Evolutionary conservation across 495 filamentous ascomycete genomes (phyloP), one percentile per base, ranked within the genome.

Genomic region (Penicillium cosmopolitanum): DNA sequence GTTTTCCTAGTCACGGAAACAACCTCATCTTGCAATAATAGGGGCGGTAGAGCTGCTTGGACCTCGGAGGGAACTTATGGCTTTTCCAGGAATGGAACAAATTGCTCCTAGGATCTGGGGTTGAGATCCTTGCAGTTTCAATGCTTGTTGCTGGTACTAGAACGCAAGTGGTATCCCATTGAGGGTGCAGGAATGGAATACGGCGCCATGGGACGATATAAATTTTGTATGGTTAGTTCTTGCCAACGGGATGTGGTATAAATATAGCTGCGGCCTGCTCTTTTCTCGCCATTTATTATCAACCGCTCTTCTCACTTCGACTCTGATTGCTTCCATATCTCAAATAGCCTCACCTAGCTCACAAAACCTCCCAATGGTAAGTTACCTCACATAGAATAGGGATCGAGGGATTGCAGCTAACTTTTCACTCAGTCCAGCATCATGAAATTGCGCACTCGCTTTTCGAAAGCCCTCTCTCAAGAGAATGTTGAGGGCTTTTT

Each of bases 401-500:
- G 44, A 48, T 48, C 44, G 19, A 12, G 21, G 4, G 44, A 48
- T 48, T 48, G 5, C 44, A 48, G 44, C 44, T 48, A 28, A 48
- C 18, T 25, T 48, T 48, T 48, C 19, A 25, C 44, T 25, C 21
- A 48, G 44, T 48, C 44, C 5, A 48, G 44, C 21, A 48, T 48
- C 44, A 15, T 4, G 10, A 9, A 48, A 48, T 25, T 52, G 36
- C 50, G 28, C 13, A 38, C 23, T 52, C 50, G 31, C 50, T 36
- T 36, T 52, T 52, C 50, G 50, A 8, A 52, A 34, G 25, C 50
- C 31, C 50, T 34, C 34, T 15, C 50, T 16, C 25, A 52, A 52
- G 28, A 34, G 50, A 52, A 52, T 52, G 50, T 52, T 9, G 15
- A 16, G 13, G 28, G 15, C 34, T 52, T 52, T 38, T 19, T 52